Conservation (phyloP, 306 rosid species). For the Adenanthera pavonina region DNA sequence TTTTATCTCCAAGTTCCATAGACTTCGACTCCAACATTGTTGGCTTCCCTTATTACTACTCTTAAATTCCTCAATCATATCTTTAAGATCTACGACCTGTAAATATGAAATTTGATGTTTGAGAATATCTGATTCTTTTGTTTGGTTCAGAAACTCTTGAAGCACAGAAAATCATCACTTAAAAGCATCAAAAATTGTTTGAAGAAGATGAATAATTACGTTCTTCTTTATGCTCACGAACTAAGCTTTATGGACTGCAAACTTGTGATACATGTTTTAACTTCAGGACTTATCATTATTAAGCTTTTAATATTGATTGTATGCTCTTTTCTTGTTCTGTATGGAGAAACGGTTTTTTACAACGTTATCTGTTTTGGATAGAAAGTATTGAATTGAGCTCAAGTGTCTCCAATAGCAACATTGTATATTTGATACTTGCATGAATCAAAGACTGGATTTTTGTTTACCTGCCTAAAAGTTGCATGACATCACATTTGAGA, state of each 20-base stretch:
- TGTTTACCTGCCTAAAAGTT: constrained; percentile 79
- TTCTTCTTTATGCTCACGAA: constrained; percentile 3
- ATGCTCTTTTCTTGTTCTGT: constrained; percentile 82
- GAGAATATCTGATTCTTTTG: constrained; percentile 61
- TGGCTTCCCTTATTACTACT: constrained; percentile 57
- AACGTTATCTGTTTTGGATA: no score
- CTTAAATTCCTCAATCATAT: constrained; percentile 59
- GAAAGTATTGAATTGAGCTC: no score
- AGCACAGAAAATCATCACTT: constrained; percentile 60
- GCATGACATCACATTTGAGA: no score
- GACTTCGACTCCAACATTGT: constrained; percentile 61
- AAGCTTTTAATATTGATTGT: background rate
- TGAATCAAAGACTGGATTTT: constrained; percentile 9
- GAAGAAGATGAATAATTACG: background rate
- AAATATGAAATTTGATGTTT: constrained; percentile 54
- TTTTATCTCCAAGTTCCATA: constrained; percentile 44
- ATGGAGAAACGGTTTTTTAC: constrained; percentile 44
- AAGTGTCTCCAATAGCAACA: no score
- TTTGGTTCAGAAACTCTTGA: constrained; percentile 73
- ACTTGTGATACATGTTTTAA: background rate
- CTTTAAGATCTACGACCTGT: constrained; percentile 64
- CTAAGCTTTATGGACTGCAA: background rate
- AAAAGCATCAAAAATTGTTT: constrained; percentile 27
- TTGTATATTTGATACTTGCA: background rate
- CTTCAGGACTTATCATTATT: background rate